Base-by-base conservation (phyloP, 495 filamentous ascomycete species). In the Niebla homalea region DNA sequence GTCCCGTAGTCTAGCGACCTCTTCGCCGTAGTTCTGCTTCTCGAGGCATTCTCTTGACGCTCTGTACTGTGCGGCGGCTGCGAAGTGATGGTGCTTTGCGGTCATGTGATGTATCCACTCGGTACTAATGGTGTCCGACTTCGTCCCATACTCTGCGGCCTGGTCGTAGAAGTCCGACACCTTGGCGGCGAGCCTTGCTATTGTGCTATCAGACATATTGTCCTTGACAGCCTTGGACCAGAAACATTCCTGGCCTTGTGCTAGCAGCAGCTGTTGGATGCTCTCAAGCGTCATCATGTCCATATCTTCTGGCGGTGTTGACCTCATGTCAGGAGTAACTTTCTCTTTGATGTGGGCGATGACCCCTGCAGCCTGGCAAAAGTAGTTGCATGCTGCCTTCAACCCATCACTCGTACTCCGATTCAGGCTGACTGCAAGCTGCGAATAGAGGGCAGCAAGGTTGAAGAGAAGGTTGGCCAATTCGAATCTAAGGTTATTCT, bases 71-170 rank as follows among this genome's bases (percentile, higher is more conserved):
- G 92, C 90, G 2, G 92, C 92, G 1, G 87, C 93, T 25, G 92
- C 92, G 65, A 98, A 96, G 62, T 98, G 92, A 61, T 96, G 87
- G 57, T 96, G 89, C 64, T 98, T 98, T 2, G 92, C 92, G 5
- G 84, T 85, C 79, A 92, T 92, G 57, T 97, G 92, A 64, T 98
- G 93, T 43, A 98, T 95, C 92, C 92, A 97, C 50, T 94, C 86
- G 41, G 82, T 87, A 57, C 86, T 92, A 52, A 98, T 85, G 23
- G 83, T 81, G 52, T 90, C 83, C 35, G 86, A 93, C 54, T 87
- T 89, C 51, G 90, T 81, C 5, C 87, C 88, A 46, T 81, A 82
- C 49, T 95, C 92, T 1, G 84, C 81, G 14, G 89, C 87, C 41
- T 83, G 70, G 23, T 79, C 84, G 63, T 96, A 98, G 32, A 92